A percentile compares a stretch with the other conserved stretches of the same genome.
phyloP scores from a whole-genome alignment of 305 asterid species.

The Fraxinus greggii region DNA sequence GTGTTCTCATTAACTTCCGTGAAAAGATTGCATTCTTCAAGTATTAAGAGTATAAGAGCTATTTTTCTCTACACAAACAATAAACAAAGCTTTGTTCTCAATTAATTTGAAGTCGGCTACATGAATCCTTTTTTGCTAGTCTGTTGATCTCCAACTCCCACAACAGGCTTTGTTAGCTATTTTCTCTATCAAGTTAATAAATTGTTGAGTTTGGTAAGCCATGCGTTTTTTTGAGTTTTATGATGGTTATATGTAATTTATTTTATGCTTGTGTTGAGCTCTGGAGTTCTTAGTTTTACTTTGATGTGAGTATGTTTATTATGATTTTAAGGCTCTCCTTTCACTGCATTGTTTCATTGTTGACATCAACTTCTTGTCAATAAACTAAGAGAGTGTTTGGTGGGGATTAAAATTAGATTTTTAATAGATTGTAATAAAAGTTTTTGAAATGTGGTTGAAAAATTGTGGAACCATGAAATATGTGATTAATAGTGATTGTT shows the following conservation, averaged over 20 bases:
- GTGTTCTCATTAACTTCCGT: background rate
- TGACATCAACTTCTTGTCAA: background rate
- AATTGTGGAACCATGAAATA: no score
- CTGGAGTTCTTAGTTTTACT: constrained; percentile 10
- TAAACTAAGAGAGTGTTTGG: no score
- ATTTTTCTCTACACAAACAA: constrained; percentile 4
- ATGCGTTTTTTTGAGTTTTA: background rate
- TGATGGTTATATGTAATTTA: constrained; percentile 18
- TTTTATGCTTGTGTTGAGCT: constrained; percentile 6
- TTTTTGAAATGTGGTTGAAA: no score
- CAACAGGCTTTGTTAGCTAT: background rate
- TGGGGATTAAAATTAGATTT: no score
- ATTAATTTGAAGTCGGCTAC: background rate
- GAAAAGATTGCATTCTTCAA: constrained; percentile 18
- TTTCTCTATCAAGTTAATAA: background rate
- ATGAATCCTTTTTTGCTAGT: background rate
- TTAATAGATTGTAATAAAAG: no score
- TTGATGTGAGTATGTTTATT: background rate
- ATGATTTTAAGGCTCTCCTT: background rate
- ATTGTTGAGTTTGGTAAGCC: constrained; percentile 2
- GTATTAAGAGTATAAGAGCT: constrained; percentile 13
- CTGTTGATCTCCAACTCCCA: background rate
- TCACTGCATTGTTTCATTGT: background rate
- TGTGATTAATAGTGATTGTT: no score
- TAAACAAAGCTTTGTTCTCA: background rate